Percentiles rank a stretch among this genome's conserved stretches.
Conservation (phyloP, 495 filamentous ascomycete species). For the Penicillium parvum region DNA sequence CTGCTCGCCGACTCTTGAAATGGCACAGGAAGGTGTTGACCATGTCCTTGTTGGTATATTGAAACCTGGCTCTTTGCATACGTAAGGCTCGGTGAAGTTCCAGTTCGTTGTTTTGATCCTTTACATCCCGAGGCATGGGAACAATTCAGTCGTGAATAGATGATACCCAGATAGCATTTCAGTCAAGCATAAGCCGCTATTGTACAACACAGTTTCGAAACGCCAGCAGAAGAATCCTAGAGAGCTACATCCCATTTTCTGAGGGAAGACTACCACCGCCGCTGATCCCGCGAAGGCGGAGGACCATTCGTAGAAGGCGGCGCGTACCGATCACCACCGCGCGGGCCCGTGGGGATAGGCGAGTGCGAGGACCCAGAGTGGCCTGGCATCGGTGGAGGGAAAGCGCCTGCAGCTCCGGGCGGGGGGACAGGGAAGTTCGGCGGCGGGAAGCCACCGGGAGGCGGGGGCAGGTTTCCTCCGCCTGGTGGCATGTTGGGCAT, state of each 20-base stretch:
- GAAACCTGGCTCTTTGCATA: too few relatives aligned
- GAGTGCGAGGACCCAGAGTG: slow-evolving; percentile 19
- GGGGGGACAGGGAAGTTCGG: slow-evolving; percentile 47
- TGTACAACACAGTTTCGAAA: slow-evolving; percentile 16
- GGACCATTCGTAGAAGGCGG: too few relatives aligned
- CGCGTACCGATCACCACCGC: slow-evolving; percentile 30
- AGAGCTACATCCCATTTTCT: not conserved
- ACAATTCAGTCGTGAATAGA: too few relatives aligned
- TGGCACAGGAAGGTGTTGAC: too few relatives aligned
- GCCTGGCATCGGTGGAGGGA: slow-evolving; percentile 23
- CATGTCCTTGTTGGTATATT: too few relatives aligned
- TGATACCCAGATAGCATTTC: too few relatives aligned
- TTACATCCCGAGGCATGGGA: too few relatives aligned
- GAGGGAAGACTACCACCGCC: not conserved
- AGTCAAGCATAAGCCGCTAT: slow-evolving; percentile 21
- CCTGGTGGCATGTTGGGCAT: slow-evolving; percentile 40
- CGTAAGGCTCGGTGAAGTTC: too few relatives aligned
- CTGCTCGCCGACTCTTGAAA: too few relatives aligned
- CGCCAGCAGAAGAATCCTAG: not conserved
- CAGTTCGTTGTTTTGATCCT: too few relatives aligned
- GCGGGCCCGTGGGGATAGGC: slow-evolving; percentile 26
- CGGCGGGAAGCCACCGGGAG: slow-evolving; percentile 55
- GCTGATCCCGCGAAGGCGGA: too few relatives aligned
- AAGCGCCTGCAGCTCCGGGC: slow-evolving; percentile 31
- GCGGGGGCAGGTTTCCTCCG: slow-evolving; percentile 59